Conservation (phyloP, 2,329 filamentous ascomycete species). For the Sarocladium kiliense region DNA sequence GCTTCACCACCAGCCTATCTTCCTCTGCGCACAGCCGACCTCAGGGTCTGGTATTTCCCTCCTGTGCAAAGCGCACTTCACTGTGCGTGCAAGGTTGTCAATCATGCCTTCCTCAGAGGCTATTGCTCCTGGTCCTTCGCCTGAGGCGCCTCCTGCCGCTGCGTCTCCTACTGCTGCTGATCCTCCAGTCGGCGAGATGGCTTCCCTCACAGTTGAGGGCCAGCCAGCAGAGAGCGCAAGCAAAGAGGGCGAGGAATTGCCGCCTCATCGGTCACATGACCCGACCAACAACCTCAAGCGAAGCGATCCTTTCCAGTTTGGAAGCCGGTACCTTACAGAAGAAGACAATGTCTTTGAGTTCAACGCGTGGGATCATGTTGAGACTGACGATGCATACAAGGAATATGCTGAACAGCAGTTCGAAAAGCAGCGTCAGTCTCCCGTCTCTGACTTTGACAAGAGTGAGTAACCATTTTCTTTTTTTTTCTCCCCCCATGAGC, state of each 20-base stretch:
- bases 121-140: not conserved
- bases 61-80: conserved; percentile 1
- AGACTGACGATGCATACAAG: conserved; percentile 83
- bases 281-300: conserved; percentile 74
- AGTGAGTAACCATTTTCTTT: conserved; percentile 47
- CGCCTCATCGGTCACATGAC: conserved; percentile 65
- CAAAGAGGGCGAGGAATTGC: conserved; percentile 22
- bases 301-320: conserved; percentile 91
- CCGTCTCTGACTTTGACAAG: conserved; percentile 91
- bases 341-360: conserved; percentile 91
- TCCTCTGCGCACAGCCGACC: not conserved
- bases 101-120: conserved; percentile 1
- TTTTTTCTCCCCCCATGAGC: not conserved
- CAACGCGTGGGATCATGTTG: conserved; percentile 98
- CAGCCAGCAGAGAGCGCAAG: conserved; percentile 10
- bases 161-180: not conserved
- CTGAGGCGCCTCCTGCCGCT: not conserved
- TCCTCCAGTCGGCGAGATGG: conserved; percentile 18
- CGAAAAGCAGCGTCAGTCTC: conserved; percentile 74
- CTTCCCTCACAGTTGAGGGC: conserved; percentile 17
- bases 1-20: not conserved
- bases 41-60: not conserved
- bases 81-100: conserved; percentile 1
- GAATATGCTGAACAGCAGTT: conserved; percentile 83
- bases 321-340: conserved; percentile 77